These are phyloP conservation scores for Priceomyces carsonii DNA, from an alignment of 805 yeast species.

Conservation along the genomic window DNA sequence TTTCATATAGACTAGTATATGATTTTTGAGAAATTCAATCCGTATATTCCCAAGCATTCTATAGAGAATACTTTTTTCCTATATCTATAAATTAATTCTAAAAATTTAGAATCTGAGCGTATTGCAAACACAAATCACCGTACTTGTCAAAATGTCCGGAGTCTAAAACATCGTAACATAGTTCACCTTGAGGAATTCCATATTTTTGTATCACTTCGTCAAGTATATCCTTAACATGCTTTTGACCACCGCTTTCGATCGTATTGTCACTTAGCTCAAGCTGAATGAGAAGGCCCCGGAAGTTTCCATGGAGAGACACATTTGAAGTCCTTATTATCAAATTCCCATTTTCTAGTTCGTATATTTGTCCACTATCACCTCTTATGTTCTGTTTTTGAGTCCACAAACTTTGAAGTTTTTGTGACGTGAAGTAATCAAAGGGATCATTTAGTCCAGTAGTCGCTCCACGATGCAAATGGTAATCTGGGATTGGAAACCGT, in stretches of 20 bases:
- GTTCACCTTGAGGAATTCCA: conserved; percentile 40
- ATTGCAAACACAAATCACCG: conserved; percentile 44
- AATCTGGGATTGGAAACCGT: conserved; percentile 31
- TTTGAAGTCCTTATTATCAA: conserved; percentile 65
- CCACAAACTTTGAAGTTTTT: conserved; percentile 72
- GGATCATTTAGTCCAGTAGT: conserved; percentile 57
- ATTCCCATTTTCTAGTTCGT: conserved; percentile 53
- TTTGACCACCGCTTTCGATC: conserved; percentile 11
- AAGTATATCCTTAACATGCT: conserved; percentile 20
- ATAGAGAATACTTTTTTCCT: no score
- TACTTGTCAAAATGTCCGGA: conserved; percentile 24
- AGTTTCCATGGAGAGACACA: conserved; percentile 71
- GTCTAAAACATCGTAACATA: conserved; percentile 34
- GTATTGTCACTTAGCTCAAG: conserved; percentile 38
- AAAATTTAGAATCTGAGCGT: conserved; percentile 37
- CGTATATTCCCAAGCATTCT: no score
- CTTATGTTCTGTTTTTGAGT: conserved; percentile 62
- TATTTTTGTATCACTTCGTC: conserved; percentile 29
- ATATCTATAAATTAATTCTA: no score
- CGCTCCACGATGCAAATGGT: conserved; percentile 50
- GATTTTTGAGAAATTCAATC: no score
- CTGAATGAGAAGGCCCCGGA: conserved; percentile 68
- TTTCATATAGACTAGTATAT: no score
- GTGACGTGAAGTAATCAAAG: conserved; percentile 54
- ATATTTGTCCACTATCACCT: conserved; percentile 75